phyloP scores from a whole-genome alignment of 2,329 filamentous ascomycete genomes.

The Penicillium capsulatum region DNA sequence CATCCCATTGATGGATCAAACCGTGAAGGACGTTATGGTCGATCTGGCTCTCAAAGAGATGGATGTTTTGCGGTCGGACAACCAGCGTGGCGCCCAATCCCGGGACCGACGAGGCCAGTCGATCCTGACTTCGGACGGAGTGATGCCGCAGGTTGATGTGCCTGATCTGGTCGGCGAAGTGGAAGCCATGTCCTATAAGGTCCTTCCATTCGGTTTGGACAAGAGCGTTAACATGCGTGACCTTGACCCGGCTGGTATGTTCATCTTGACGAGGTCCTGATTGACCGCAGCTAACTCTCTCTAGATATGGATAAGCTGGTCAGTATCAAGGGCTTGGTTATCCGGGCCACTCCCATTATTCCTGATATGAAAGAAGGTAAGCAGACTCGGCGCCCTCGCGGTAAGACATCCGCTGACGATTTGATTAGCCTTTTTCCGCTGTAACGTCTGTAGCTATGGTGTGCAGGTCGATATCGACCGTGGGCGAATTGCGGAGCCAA shows the following conservation, averaged over 20 bases:
- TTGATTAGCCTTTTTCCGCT: slow-evolving; percentile 81
- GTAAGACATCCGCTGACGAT: not conserved
- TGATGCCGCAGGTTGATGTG: slow-evolving; percentile 41
- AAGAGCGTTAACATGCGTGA: slow-evolving; percentile 86
- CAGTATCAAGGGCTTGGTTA: slow-evolving; percentile 91
- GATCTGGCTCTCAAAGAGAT: slow-evolving; percentile 80
- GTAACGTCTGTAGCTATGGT: slow-evolving; percentile 86
- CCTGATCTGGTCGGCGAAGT: slow-evolving; percentile 74
- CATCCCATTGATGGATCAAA: slow-evolving; percentile 92
- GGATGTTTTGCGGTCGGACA: slow-evolving; percentile 60
- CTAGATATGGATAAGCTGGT: slow-evolving; percentile 90
- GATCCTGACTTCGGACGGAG: slow-evolving; percentile 22
- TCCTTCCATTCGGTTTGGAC: slow-evolving; percentile 85
- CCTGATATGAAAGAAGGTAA: slow-evolving; percentile 91
- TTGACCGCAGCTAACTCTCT: slow-evolving; percentile 22
- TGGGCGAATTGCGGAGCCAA: slow-evolving; percentile 93
- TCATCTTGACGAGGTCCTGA: not conserved
- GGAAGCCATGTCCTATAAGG: slow-evolving; percentile 73
- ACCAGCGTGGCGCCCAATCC: slow-evolving; percentile 34
- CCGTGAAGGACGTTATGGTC: slow-evolving; percentile 87
- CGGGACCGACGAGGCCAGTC: slow-evolving; percentile 21
- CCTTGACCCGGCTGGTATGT: slow-evolving; percentile 74
- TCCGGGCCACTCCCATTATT: slow-evolving; percentile 91
- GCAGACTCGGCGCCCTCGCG: slow-evolving; percentile 7
- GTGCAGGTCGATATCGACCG: slow-evolving; percentile 88